phyloP scores from a whole-genome alignment of 2,329 filamentous ascomycete species.

The Sporothrix phasma region DNA sequence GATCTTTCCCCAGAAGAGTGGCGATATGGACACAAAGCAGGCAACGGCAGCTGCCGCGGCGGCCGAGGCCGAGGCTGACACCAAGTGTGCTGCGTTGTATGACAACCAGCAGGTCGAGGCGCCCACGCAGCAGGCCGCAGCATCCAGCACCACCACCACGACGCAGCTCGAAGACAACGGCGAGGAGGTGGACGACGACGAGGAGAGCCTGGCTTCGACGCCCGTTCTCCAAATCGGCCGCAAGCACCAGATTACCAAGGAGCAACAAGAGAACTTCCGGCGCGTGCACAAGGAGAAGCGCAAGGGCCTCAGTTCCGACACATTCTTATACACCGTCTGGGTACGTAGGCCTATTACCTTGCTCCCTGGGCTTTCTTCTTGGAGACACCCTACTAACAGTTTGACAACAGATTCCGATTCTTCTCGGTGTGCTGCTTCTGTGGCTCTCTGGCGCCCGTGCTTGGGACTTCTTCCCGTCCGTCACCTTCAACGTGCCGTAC shows the following conservation, averaged over 20 bases:
- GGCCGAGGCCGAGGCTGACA: conserved; percentile 48
- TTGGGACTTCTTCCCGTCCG: conserved; percentile 17
- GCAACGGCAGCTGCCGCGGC: conserved; percentile 48
- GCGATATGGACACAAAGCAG: conserved; percentile 45
- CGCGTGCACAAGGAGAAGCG: conserved; percentile 51
- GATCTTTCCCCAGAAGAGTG: conserved; percentile 42
- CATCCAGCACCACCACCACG: conserved; percentile 19
- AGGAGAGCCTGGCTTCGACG: conserved; percentile 28
- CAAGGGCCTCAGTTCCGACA: conserved; percentile 53
- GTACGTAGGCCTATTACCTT: conserved; percentile 32
- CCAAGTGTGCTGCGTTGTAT: conserved; percentile 45
- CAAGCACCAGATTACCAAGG: conserved; percentile 53
- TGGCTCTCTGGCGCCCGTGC: conserved; percentile 18
- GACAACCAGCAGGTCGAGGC: conserved; percentile 26
- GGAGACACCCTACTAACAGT: not conserved
- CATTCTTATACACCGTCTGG: conserved; percentile 60
- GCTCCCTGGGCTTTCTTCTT: not conserved
- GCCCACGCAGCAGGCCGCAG: conserved; percentile 1
- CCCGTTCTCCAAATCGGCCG: conserved; percentile 49
- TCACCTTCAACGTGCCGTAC: conserved; percentile 19
- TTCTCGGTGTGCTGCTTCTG: conserved; percentile 18
- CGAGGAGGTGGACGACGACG: not conserved
- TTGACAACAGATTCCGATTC: conserved; percentile 17
- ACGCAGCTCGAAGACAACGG: conserved; percentile 27
- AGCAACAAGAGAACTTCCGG: conserved; percentile 54